phyloP scores from a whole-genome alignment of 23 red algal species.

The Gracilaria domingensis region DNA sequence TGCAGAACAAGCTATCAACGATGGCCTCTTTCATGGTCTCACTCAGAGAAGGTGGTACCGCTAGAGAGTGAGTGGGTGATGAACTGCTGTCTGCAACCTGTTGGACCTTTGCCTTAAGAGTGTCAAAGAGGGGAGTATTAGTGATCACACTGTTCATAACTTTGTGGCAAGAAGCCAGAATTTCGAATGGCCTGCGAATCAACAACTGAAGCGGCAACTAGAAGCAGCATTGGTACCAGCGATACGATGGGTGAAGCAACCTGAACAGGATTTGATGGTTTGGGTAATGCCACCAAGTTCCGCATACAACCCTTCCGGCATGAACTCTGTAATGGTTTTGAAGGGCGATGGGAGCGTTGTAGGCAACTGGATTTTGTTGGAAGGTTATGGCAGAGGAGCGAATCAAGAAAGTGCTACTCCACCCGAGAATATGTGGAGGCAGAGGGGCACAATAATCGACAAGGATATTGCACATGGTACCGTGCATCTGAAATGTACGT shows the following conservation, averaged over 20 bases:
- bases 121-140: conserved; percentile 10
- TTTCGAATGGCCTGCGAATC: too few relatives aligned
- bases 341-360: conserved; percentile 45
- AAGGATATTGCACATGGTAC: too few relatives aligned
- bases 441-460: too few relatives aligned
- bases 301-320: too few relatives aligned
- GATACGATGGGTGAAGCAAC: conserved; percentile 31
- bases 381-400: conserved; percentile 66
- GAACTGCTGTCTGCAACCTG: conserved; percentile 37
- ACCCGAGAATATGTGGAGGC: conserved; percentile 39
- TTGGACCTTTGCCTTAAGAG: conserved; percentile 41
- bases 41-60: conserved; percentile 31
- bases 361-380: conserved; percentile 74
- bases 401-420: conserved; percentile 54
- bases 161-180: conserved; percentile 23
- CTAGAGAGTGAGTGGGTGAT: too few relatives aligned
- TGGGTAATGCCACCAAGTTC: too few relatives aligned
- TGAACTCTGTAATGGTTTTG: conserved; percentile 12
- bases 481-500: too few relatives aligned
- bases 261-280: too few relatives aligned
- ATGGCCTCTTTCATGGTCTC: conserved; percentile 47
- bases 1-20: conserved; percentile 3
- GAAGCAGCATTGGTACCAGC: conserved; percentile 33
- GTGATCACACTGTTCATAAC: not conserved
- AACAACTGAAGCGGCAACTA: conserved; percentile 12